phyloP scores from a whole-genome alignment of 192 early-diverging fungal species.

The Entrophospora sp. region DNA sequence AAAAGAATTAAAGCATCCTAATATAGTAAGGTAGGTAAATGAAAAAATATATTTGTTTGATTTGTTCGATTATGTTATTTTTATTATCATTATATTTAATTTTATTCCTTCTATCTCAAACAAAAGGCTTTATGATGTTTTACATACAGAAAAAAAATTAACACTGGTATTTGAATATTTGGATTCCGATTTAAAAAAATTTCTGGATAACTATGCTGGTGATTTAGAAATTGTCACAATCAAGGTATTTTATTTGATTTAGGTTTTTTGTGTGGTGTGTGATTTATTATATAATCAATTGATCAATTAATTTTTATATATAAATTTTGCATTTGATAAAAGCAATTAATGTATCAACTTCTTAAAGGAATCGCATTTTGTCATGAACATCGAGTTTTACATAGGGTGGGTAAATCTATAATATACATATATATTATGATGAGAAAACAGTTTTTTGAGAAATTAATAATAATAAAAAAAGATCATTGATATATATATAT shows the following conservation, averaged over 20 bases:
- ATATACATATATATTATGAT: background rate
- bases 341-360: slow-evolving; percentile 97
- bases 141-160: slow-evolving; percentile 96
- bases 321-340: background rate
- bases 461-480: no score
- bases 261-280: no score
- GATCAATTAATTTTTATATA: background rate
- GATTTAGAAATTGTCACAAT: slow-evolving; percentile 72
- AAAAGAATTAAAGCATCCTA: slow-evolving; percentile 77
- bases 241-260: slow-evolving; percentile 61
- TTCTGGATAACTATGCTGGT: slow-evolving; percentile 79
- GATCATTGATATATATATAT: no score
- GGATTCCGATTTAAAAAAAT: slow-evolving; percentile 99
- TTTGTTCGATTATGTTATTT: slow-evolving; percentile 3
- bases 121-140: slow-evolving; percentile 82
- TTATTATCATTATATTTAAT: no score
- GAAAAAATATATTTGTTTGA: background rate
- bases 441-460: no score
- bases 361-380: slow-evolving; percentile 95
- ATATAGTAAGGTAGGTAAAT: slow-evolving; percentile 73
- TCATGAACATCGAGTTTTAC: slow-evolving; percentile 91
- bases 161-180: slow-evolving; percentile 98
- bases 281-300: background rate
- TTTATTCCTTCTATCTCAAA: background rate
- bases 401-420: slow-evolving; percentile 54